Base-by-base conservation (phyloP, 441 rosid species). In the Biscutella auriculata region DNA sequence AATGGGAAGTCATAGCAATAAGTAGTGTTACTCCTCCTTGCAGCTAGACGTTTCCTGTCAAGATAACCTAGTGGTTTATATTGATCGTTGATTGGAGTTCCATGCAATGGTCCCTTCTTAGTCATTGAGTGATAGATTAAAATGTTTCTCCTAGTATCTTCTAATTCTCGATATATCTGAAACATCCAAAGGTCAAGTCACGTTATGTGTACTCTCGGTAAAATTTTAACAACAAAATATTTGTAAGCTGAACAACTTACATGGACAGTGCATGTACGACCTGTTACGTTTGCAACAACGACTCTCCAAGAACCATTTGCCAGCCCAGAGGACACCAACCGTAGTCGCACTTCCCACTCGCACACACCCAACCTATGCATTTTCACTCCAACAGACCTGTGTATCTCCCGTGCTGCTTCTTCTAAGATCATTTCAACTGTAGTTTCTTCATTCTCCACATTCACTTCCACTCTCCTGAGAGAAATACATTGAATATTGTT, bases 221-320 rank as follows among this genome's bases (percentile, higher is more conserved):
- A 26, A 1, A 30, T 11, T 26, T 27, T 25, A 8, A 49, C 49
- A 27, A 16, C 14, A 49, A 35, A 43, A 55, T 21, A 59, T 32
- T 11, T 56, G 19, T 14, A 44, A 56, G 58, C 30, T 19, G 55
- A 57, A 82, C 94, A 19, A 19, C 23, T 85, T 87, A 94, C 99
- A 78, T 94, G 85, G 27, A 83, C 77, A 50, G 81, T 76, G 78
- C 94, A 90, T 44, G 99, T 94, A 68, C 93, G 96, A 56, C 99
- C 97, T 53, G 97, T 84, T 66, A 91, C 84, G 63, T 94, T 94
- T 33, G 93, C 79, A 40, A 85, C 87, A 5, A 82, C 80, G 51
- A 94, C 74, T 78, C 99, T 88, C 97, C 99, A 94, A 53, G 97
- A 93, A 36, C 99, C 97, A 70, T 81, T 88, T 57, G 95, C 92